Evolutionary conservation across 148 eudicot species (phyloP).

Genomic region (Mesembryanthemum crystallinum): DNA sequence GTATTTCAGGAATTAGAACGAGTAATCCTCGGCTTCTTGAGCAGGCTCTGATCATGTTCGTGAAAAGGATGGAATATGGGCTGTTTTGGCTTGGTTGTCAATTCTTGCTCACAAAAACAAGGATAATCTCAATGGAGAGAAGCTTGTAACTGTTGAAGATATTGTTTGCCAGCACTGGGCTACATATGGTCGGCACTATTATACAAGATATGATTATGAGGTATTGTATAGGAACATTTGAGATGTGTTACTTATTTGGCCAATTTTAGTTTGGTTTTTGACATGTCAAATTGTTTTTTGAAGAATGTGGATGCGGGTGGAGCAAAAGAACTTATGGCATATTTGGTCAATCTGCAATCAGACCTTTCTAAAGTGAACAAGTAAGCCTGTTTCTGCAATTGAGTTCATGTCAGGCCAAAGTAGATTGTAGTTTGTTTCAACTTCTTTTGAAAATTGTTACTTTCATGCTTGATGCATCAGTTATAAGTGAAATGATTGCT

Average conservation of each 20-base stretch:
- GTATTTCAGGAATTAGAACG: background rate
- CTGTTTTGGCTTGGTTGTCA: slow-evolving; percentile 95
- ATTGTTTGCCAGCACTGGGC: slow-evolving; percentile 96
- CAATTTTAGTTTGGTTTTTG: background rate
- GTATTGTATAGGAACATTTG: slow-evolving; percentile 28
- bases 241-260: background rate
- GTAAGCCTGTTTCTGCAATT: slow-evolving; percentile 40
- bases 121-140: slow-evolving; percentile 60
- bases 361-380: slow-evolving; percentile 69
- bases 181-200: slow-evolving; percentile 90
- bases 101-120: slow-evolving; percentile 80
- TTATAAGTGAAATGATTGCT: too few species aligned
- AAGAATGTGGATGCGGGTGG: slow-evolving; percentile 91
- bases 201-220: slow-evolving; percentile 95
- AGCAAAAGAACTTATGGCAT: slow-evolving; percentile 88
- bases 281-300: slow-evolving; percentile 15
- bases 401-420: too few species aligned
- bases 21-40: slow-evolving; percentile 6
- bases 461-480: too few species aligned
- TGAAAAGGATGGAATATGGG: slow-evolving; percentile 98
- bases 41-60: slow-evolving; percentile 95
- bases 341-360: slow-evolving; percentile 86
- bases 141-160: slow-evolving; percentile 91
- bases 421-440: background rate
- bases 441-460: background rate